Evolutionary conservation across 140 eudicot genomes (phyloP).

Genomic region (Stevia rebaudiana): DNA sequence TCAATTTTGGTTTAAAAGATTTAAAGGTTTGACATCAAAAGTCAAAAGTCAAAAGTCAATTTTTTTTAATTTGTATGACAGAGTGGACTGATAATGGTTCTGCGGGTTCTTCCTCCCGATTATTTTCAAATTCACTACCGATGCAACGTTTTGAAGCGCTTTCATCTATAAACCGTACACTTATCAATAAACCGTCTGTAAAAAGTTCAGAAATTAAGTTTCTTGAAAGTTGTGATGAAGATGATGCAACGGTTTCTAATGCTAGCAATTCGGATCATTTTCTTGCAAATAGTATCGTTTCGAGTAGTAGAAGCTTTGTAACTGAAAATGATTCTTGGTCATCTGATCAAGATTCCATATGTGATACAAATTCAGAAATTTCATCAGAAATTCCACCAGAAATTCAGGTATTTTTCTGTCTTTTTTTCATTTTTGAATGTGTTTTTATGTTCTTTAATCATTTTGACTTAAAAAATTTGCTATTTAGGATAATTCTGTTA

Average conservation of each 20-base stretch:
- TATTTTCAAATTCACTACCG: slow-evolving; percentile 47
- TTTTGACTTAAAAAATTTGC: neutral
- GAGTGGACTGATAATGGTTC: slow-evolving; percentile 60
- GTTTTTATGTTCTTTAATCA: slow-evolving; percentile 6
- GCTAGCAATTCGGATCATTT: slow-evolving; percentile 24
- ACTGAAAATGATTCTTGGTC: slow-evolving; percentile 34
- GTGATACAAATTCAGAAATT: slow-evolving; percentile 36
- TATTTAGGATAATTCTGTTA: slow-evolving; percentile 39
- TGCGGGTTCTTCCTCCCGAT: slow-evolving; percentile 36
- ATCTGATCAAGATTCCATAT: slow-evolving; percentile 49
- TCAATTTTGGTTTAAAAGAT: too few relatives aligned
- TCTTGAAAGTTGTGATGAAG: slow-evolving; percentile 27
- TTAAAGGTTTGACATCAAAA: too few relatives aligned
- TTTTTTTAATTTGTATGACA: neutral
- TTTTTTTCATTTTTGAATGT: neutral
- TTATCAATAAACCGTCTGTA: slow-evolving; percentile 34
- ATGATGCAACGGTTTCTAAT: slow-evolving; percentile 29
- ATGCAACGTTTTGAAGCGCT: slow-evolving; percentile 65
- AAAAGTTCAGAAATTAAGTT: slow-evolving; percentile 24
- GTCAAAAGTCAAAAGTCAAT: neutral
- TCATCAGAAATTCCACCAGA: too few relatives aligned
- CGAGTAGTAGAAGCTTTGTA: slow-evolving; percentile 40
- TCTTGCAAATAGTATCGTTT: slow-evolving; percentile 24
- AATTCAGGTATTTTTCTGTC: slow-evolving; percentile 37
- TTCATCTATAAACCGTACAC: slow-evolving; percentile 43